Percentiles rank a stretch among this genome's conserved stretches.
Conservation (phyloP, 2,329 filamentous ascomycete genomes). For the Fusarium albosuccineum region DNA sequence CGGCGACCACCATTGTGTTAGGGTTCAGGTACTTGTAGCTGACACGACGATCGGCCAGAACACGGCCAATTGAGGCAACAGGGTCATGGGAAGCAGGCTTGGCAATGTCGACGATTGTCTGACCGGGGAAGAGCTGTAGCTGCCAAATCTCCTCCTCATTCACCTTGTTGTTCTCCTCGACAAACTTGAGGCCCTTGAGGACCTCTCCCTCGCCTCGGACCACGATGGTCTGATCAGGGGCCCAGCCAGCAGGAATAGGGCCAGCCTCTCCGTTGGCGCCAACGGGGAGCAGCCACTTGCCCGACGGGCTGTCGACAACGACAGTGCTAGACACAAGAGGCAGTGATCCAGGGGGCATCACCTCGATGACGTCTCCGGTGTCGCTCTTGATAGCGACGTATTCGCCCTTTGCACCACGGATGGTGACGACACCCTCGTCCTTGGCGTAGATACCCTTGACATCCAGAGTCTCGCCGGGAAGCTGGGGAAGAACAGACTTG, state of each 20-base stretch:
- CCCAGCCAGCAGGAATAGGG: constrained; percentile 59
- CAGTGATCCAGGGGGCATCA: constrained; percentile 52
- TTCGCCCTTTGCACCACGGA: constrained; percentile 73
- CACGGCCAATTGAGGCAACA: constrained; percentile 93
- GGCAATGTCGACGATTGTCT: constrained; percentile 77
- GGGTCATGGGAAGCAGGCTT: constrained; percentile 82
- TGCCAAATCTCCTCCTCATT: constrained; percentile 74
- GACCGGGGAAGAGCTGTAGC: constrained; percentile 74
- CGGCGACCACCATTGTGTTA: constrained; percentile 83
- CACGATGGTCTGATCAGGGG: constrained; percentile 68
- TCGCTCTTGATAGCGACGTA: constrained; percentile 68
- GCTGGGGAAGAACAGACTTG: constrained; percentile 70
- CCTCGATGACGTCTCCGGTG: constrained; percentile 65
- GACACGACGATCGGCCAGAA: constrained; percentile 91
- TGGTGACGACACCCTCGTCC: constrained; percentile 68
- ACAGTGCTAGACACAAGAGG: constrained; percentile 57
- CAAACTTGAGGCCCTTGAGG: constrained; percentile 69
- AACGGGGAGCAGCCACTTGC: constrained; percentile 68
- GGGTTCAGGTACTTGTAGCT: constrained; percentile 97
- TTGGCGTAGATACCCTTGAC: constrained; percentile 76
- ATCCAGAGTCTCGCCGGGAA: constrained; percentile 69
- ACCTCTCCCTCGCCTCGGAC: constrained; percentile 62
- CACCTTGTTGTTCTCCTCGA: constrained; percentile 56
- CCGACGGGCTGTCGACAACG: constrained; percentile 64
- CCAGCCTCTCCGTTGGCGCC: constrained; percentile 62